Conservation (phyloP, 2,329 filamentous ascomycete genomes). For the Amphichorda felina region DNA sequence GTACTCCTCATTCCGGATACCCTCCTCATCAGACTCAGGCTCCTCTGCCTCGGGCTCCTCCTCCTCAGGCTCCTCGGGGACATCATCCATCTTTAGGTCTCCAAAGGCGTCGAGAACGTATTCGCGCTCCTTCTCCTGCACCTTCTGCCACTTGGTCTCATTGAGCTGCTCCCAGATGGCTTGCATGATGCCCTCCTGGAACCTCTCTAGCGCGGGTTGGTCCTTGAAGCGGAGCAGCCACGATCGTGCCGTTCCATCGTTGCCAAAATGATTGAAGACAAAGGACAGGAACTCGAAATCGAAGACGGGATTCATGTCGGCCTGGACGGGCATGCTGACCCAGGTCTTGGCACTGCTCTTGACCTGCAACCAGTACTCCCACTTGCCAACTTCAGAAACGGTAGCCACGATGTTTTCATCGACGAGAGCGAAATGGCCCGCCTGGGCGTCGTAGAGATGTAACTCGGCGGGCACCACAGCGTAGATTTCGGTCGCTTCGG, state of each 20-base stretch:
- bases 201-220: slow-evolving; percentile 65
- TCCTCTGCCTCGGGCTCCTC: slow-evolving; percentile 42
- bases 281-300: slow-evolving; percentile 99
- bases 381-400: slow-evolving; percentile 77
- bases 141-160: slow-evolving; percentile 85
- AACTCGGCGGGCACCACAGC: slow-evolving; percentile 70
- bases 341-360: slow-evolving; percentile 65
- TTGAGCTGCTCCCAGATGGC: slow-evolving; percentile 96
- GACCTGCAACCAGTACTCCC: slow-evolving; percentile 94
- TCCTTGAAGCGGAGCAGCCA: slow-evolving; percentile 92
- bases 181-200: slow-evolving; percentile 91
- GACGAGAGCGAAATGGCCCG: slow-evolving; percentile 73
- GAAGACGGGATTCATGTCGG: slow-evolving; percentile 95
- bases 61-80: slow-evolving; percentile 31
- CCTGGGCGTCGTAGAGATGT: slow-evolving; percentile 85
- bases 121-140: slow-evolving; percentile 83
- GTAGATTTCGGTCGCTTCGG: slow-evolving; percentile 61
- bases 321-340: slow-evolving; percentile 74
- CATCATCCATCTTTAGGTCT: slow-evolving; percentile 85
- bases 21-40: slow-evolving; percentile 48
- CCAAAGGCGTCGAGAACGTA: slow-evolving; percentile 95
- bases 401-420: slow-evolving; percentile 64
- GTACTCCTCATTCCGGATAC: slow-evolving; percentile 57
- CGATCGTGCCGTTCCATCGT: slow-evolving; percentile 82
- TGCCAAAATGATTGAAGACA: slow-evolving; percentile 93